Percentiles rank a stretch among this genome's conserved stretches.
Conservation (phyloP, 768 basidiomycete species). For the Porpolomopsis calyptriformis region DNA sequence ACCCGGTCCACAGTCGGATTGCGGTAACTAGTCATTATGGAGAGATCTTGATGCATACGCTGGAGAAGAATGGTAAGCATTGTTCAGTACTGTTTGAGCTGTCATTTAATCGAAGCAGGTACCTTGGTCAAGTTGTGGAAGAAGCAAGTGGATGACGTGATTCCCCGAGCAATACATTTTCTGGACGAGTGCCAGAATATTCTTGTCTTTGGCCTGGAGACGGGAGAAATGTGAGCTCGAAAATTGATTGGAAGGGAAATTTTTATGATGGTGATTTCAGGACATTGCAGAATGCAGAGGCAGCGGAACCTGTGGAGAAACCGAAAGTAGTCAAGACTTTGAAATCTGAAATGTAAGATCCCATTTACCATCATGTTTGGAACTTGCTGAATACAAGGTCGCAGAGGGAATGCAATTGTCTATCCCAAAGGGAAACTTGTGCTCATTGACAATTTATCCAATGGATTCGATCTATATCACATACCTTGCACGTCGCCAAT, state of each 20-base stretch:
- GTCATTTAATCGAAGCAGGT: background rate
- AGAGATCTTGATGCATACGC: background rate
- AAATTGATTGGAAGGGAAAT: too few species aligned
- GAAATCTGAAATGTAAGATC: constrained; percentile 5
- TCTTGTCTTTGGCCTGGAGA: background rate
- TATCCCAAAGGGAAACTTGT: too few species aligned
- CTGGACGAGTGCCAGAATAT: background rate
- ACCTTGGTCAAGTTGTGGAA: background rate
- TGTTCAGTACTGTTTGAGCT: background rate
- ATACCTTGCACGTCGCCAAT: too few species aligned
- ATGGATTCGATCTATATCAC: too few species aligned
- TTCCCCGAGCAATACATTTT: constrained; percentile 1
- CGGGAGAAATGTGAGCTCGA: background rate
- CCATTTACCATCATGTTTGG: too few species aligned
- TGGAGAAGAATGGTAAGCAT: constrained; percentile 3
- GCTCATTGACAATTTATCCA: too few species aligned
- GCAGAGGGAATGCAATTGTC: too few species aligned
- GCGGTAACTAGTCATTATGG: background rate
- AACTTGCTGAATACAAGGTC: too few species aligned
- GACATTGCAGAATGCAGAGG: too few species aligned
- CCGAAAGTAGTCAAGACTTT: background rate
- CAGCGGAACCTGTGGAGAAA: background rate
- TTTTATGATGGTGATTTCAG: too few species aligned
- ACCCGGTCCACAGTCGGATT: background rate
- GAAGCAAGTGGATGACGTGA: background rate